These are phyloP conservation scores for Chrysosporium queenslandicum DNA, from an alignment of 2,329 filamentous ascomycete genomes.

Conservation along the genomic window DNA sequence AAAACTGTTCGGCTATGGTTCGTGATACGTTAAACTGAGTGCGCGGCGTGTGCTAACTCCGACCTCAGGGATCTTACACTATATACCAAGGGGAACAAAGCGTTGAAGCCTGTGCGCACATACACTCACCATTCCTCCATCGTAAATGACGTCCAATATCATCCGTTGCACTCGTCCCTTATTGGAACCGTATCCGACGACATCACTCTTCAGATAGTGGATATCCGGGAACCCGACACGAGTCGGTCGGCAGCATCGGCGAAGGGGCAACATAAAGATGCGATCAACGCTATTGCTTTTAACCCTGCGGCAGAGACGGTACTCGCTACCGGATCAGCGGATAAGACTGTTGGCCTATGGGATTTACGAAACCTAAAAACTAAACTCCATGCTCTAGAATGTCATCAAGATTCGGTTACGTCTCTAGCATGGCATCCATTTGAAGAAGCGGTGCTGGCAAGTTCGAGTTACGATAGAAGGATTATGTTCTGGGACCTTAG, in stretches of 20 bases:
- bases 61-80: constrained; percentile 63
- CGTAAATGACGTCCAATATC: constrained; percentile 95
- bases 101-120: constrained; percentile 58
- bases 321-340: constrained; percentile 83
- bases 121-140: constrained; percentile 84
- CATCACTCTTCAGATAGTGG: constrained; percentile 81
- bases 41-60: neutral
- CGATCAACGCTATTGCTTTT: constrained; percentile 92
- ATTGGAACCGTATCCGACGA: constrained; percentile 95
- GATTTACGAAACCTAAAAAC: constrained; percentile 83
- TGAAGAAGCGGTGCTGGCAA: constrained; percentile 78
- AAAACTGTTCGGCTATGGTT: constrained; percentile 85
- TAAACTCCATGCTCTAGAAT: constrained; percentile 81
- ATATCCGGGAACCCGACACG: constrained; percentile 60
- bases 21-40: constrained; percentile 20
- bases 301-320: constrained; percentile 85
- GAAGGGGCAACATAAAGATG: constrained; percentile 70
- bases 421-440: constrained; percentile 91
- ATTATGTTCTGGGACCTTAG: constrained; percentile 96
- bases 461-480: constrained; percentile 82
- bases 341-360: constrained; percentile 93
- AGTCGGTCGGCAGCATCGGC: constrained; percentile 60
- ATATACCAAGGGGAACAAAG: constrained; percentile 58
- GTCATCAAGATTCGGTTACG: constrained; percentile 80
- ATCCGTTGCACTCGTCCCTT: constrained; percentile 72